Conservation (phyloP, 2,329 filamentous ascomycete species). For the Fusarium sp. region DNA sequence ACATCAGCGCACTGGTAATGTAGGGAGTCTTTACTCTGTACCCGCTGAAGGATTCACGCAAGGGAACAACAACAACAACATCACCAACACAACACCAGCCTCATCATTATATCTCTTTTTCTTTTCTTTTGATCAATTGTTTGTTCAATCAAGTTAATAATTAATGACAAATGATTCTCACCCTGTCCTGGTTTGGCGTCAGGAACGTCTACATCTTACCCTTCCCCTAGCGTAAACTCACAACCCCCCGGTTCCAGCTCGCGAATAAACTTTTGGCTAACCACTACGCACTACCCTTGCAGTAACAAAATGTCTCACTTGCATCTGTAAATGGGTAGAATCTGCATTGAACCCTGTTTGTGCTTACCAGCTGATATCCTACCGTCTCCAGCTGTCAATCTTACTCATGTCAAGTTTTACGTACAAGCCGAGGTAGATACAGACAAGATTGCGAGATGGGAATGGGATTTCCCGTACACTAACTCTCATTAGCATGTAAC, state of each 20-base stretch:
- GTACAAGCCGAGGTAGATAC: not conserved
- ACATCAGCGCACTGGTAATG: constrained; percentile 28
- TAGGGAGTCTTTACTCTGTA: constrained; percentile 8
- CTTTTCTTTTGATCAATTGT: not conserved
- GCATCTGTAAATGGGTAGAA: not conserved
- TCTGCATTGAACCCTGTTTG: not conserved
- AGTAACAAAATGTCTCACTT: constrained; percentile 3
- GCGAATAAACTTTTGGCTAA: not conserved
- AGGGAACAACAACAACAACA: not conserved
- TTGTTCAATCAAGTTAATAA: not conserved
- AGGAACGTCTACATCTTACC: constrained; percentile 20
- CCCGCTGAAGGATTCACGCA: not conserved
- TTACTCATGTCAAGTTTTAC: not conserved
- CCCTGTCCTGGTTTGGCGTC: constrained; percentile 14
- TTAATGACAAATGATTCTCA: not conserved
- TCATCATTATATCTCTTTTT: not conserved
- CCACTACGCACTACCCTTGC: not conserved
- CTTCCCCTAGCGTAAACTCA: not conserved
- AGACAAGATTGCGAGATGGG: not conserved
- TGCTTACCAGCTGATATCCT: not conserved
- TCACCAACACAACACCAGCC: not conserved
- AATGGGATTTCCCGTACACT: not conserved
- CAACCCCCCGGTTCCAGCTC: not conserved
- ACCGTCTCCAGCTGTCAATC: not conserved
- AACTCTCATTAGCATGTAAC: not conserved